Evolutionary conservation across 2,329 filamentous ascomycete genomes (phyloP).

Genomic region (Ceratocystis huliohia): DNA sequence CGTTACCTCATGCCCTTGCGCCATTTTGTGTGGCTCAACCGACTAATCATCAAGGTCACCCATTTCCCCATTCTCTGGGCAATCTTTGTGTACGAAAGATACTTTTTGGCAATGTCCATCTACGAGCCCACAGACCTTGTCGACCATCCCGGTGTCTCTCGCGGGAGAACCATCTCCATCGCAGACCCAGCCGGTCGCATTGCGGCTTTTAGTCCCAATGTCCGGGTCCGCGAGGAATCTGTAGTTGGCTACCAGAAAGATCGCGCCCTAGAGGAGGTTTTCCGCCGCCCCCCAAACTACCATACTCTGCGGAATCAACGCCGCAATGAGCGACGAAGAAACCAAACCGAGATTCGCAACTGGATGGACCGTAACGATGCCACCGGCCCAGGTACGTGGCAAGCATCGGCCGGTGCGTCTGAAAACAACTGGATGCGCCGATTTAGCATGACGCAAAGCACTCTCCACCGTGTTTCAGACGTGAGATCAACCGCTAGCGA

Average conservation of each 20-base stretch:
- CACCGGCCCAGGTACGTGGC: constrained; percentile 26
- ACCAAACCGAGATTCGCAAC: constrained; percentile 67
- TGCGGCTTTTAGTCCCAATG: constrained; percentile 59
- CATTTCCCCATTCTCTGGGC: constrained; percentile 78
- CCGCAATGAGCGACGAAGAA: constrained; percentile 55
- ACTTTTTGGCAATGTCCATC: constrained; percentile 60
- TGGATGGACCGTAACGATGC: constrained; percentile 73
- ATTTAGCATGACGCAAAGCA: constrained; percentile 40
- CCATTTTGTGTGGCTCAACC: constrained; percentile 72
- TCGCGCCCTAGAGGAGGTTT: constrained; percentile 80
- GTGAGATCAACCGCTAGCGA: constrained; percentile 50
- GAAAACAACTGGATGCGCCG: constrained; percentile 39
- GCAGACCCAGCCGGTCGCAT: constrained; percentile 42
- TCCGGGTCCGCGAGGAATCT: constrained; percentile 69
- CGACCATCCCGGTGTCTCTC: constrained; percentile 49
- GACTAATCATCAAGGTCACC: constrained; percentile 80
- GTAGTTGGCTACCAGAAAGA: constrained; percentile 84
- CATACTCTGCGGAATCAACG: constrained; percentile 47
- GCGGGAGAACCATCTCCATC: constrained; percentile 42
- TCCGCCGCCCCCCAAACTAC: constrained; percentile 58
- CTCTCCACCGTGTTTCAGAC: constrained; percentile 40
- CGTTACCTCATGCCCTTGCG: constrained; percentile 69
- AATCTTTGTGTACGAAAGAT: constrained; percentile 78
- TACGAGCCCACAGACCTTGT: constrained; percentile 78
- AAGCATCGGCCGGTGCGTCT: constrained; percentile 16